Evolutionary conservation across 106 monocot genomes (phyloP).

Genomic region (Dendrobium nobile): DNA sequence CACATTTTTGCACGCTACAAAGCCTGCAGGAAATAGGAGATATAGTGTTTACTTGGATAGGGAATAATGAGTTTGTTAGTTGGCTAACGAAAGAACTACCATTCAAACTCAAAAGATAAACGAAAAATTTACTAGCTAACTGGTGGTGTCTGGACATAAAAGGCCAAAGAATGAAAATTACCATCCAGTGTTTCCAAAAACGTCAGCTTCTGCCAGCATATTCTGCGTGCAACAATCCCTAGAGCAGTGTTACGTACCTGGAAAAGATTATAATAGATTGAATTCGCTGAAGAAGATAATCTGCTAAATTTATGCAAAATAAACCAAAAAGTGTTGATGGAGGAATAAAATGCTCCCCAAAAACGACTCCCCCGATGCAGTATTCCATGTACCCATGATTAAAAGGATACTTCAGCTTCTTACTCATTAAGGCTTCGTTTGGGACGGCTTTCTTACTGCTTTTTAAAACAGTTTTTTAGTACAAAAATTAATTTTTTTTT

Average conservation of each 20-base stretch:
- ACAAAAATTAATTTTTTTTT: too few species aligned
- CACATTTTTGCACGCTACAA: background rate
- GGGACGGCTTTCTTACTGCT: too few species aligned
- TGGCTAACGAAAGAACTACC: background rate
- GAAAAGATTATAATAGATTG: constrained; percentile 8
- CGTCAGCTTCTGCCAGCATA: constrained; percentile 70
- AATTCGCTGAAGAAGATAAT: background rate
- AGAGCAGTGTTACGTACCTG: constrained; percentile 88
- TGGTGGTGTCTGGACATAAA: background rate
- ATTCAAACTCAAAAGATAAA: background rate
- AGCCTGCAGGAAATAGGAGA: background rate
- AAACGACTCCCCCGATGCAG: background rate
- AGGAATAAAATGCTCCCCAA: background rate
- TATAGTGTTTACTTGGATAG: background rate
- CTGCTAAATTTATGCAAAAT: background rate
- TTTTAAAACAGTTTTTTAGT: too few species aligned
- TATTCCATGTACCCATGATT: background rate
- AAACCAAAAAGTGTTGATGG: background rate
- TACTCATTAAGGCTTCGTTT: too few species aligned
- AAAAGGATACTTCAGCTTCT: background rate
- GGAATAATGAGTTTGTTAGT: background rate
- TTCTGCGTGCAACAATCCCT: constrained; percentile 84
- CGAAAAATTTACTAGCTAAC: background rate
- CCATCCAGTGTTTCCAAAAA: constrained; percentile 79
- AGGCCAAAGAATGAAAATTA: constrained; percentile 17